A percentile compares a stretch with the other conserved stretches of the same genome.
phyloP scores from a whole-genome alignment of 441 rosid species.

The Populus trichocarpa region DNA sequence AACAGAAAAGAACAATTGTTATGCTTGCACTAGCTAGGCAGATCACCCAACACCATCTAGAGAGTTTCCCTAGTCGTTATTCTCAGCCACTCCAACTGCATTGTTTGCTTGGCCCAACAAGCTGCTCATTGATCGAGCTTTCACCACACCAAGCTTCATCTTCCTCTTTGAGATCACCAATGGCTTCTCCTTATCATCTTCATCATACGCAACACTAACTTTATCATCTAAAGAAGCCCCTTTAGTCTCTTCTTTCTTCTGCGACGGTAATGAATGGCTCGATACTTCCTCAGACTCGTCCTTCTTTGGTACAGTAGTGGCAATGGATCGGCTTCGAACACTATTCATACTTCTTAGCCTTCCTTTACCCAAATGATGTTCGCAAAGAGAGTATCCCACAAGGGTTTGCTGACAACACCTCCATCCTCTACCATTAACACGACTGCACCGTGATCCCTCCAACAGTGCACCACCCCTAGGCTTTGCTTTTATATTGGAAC shows the following conservation, averaged over 20 bases:
- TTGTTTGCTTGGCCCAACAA: conserved; percentile 56
- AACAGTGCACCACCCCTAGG: conserved; percentile 45
- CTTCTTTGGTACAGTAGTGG: conserved; percentile 20
- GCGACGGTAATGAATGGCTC: background rate
- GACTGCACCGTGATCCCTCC: conserved; percentile 95
- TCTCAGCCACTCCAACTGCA: conserved; percentile 12
- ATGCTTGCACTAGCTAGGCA: background rate
- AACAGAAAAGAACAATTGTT: no score
- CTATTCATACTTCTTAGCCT: conserved; percentile 37
- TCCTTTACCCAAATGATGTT: conserved; percentile 68
- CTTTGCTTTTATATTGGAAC: conserved; percentile 20
- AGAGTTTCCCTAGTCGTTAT: background rate
- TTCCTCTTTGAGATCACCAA: conserved; percentile 35
- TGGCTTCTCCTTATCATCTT: conserved; percentile 26
- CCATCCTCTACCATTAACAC: conserved; percentile 94
- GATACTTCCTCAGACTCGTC: conserved; percentile 2
- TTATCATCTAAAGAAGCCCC: background rate
- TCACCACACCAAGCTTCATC: conserved; percentile 73
- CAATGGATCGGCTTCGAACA: conserved; percentile 38
- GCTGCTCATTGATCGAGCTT: conserved; percentile 90
- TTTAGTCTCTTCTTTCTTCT: conserved; percentile 4
- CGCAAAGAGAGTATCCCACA: conserved; percentile 87
- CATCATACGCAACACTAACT: conserved; percentile 1
- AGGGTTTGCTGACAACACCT: conserved; percentile 91
- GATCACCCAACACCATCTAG: background rate